A percentile compares a stretch with the other conserved stretches of the same genome.
These are phyloP conservation scores for Populus hybrid DNA, from an alignment of 441 rosid genomes.

Conservation along the genomic window DNA sequence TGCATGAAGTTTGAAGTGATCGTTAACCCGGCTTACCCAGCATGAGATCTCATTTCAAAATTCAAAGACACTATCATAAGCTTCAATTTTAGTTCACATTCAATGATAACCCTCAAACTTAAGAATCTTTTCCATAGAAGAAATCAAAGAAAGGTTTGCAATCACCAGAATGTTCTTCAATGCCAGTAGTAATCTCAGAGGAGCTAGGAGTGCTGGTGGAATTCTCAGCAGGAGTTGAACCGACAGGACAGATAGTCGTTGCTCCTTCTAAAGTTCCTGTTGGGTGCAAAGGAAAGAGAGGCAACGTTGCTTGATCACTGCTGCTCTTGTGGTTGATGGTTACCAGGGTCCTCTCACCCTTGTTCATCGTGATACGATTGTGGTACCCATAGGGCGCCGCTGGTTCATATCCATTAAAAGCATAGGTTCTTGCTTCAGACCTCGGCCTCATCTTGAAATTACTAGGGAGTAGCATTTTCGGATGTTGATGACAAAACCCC, in stretches of 20 bases:
- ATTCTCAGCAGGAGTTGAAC: conserved; percentile 20
- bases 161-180: conserved; percentile 22
- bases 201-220: conserved; percentile 19
- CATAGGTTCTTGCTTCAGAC: conserved; percentile 14
- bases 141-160: conserved; percentile 61
- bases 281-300: conserved; percentile 80
- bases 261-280: conserved; percentile 31
- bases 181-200: conserved; percentile 16
- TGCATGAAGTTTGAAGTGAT: not conserved
- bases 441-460: conserved; percentile 31
- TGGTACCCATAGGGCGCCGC: conserved; percentile 1
- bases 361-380: conserved; percentile 7
- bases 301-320: conserved; percentile 41
- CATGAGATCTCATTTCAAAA: not conserved
- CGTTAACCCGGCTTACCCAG: not conserved
- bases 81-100: not conserved
- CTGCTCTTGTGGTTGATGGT: not conserved
- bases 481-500: conserved; percentile 36
- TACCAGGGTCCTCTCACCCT: conserved; percentile 3
- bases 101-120: not conserved
- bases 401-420: conserved; percentile 22
- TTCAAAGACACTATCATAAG: not conserved
- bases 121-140: conserved; percentile 35
- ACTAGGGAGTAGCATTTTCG: conserved; percentile 33
- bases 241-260: conserved; percentile 5